A percentile compares a stretch with the other conserved stretches of the same genome.
These are phyloP conservation scores for Penicillium sp. DNA, from an alignment of 2,329 filamentous ascomycete genomes.

Conservation along the genomic window DNA sequence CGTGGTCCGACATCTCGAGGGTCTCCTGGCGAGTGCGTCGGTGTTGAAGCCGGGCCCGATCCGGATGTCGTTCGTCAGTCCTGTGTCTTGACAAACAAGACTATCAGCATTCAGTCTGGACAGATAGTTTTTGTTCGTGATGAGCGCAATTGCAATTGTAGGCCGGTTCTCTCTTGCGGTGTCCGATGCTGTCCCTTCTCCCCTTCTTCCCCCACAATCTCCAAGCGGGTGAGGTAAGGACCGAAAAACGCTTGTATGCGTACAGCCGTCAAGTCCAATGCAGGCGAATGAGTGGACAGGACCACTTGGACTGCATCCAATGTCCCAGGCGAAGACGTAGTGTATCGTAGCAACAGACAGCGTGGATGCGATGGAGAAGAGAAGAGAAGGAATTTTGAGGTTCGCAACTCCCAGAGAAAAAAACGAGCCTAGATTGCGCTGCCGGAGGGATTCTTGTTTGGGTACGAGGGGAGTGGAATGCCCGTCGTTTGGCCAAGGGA, in stretches of 20 bases:
- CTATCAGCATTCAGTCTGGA: not conserved
- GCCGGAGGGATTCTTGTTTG: conserved; percentile 25
- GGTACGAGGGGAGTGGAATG: conserved; percentile 26
- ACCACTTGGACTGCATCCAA: conserved; percentile 55
- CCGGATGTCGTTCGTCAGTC: not conserved
- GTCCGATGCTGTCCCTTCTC: not conserved
- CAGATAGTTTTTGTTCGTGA: not conserved
- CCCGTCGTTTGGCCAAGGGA: conserved; percentile 20
- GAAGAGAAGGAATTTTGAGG: conserved; percentile 4
- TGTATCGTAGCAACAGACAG: conserved; percentile 12
- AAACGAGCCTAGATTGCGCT: conserved; percentile 26
- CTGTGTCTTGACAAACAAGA: not conserved
- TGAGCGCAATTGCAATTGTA: not conserved
- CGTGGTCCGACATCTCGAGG: conserved; percentile 24
- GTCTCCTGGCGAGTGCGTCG: not conserved
- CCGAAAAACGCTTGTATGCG: not conserved
- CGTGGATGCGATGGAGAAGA: conserved; percentile 18
- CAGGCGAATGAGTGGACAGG: conserved; percentile 29
- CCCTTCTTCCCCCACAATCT: not conserved
- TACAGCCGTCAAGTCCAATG: conserved; percentile 18
- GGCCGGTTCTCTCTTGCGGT: not conserved
- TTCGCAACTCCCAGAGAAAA: conserved; percentile 20
- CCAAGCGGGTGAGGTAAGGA: conserved; percentile 5
- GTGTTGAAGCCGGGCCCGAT: conserved; percentile 1
- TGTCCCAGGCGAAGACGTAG: conserved; percentile 40